phyloP scores from a whole-genome alignment of 1,139 yeast species.

The Yarrowia galli region DNA sequence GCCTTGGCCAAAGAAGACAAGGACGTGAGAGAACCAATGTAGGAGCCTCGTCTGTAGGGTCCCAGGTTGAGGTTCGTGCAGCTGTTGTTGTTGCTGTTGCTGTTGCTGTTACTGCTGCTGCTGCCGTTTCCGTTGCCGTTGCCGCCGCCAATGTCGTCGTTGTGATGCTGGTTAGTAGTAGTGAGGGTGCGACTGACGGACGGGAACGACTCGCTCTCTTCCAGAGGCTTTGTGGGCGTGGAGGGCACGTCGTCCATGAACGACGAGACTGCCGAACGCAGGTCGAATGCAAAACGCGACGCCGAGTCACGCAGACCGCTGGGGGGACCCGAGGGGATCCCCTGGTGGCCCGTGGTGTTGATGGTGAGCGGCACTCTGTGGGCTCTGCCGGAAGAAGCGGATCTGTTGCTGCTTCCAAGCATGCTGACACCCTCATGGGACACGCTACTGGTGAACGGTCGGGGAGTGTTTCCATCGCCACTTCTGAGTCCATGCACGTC shows the following conservation, averaged over 20 bases:
- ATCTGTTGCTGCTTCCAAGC: neutral
- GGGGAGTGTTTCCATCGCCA: slow-evolving; percentile 13
- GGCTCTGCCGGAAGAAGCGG: neutral
- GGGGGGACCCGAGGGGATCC: slow-evolving; percentile 43
- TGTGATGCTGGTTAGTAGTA: slow-evolving; percentile 41
- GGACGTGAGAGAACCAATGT: slow-evolving; percentile 19
- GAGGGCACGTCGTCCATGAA: slow-evolving; percentile 33
- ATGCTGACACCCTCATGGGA: slow-evolving; percentile 14
- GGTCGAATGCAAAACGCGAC: slow-evolving; percentile 44
- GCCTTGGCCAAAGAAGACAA: slow-evolving; percentile 37
- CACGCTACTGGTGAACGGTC: slow-evolving; percentile 2
- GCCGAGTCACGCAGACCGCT: slow-evolving; percentile 45
- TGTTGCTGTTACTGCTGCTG: slow-evolving; percentile 39
- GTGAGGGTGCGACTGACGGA: slow-evolving; percentile 31
- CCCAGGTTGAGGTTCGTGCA: slow-evolving; percentile 1
- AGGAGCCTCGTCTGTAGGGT: slow-evolving; percentile 2
- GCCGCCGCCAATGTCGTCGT: slow-evolving; percentile 41
- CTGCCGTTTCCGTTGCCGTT: slow-evolving; percentile 38
- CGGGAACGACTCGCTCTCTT: slow-evolving; percentile 42
- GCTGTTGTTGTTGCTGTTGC: slow-evolving; percentile 41
- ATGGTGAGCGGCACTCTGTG: slow-evolving; percentile 17
- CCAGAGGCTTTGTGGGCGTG: slow-evolving; percentile 34
- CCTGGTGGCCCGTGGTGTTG: slow-evolving; percentile 33
- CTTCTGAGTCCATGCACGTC: slow-evolving; percentile 19
- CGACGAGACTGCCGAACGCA: slow-evolving; percentile 39